phyloP scores from a whole-genome alignment of 805 yeast species.

The Nakazawaea ambrosiae region DNA sequence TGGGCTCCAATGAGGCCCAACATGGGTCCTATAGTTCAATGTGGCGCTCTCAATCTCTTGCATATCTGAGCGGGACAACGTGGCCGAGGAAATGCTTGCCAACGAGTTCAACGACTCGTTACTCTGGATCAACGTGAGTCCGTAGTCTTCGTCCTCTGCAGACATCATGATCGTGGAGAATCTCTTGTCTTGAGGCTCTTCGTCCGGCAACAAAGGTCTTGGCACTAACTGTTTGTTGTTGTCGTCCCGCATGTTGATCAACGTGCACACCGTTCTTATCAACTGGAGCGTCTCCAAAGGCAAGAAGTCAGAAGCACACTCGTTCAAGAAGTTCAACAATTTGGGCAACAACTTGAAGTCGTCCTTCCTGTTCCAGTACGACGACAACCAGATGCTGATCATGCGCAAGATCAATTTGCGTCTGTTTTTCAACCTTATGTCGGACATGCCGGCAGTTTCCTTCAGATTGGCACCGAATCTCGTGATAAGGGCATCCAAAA shows the following conservation, averaged over 20 bases:
- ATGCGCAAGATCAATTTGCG: conserved; percentile 61
- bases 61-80: conserved; percentile 4
- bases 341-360: conserved; percentile 64
- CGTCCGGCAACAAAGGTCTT: conserved; percentile 20
- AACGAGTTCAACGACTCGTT: conserved; percentile 9
- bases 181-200: conserved; percentile 5
- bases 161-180: conserved; percentile 6
- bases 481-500: conserved; percentile 59
- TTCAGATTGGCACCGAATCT: conserved; percentile 47
- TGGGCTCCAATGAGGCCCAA: conserved; percentile 3
- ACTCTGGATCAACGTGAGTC: conserved; percentile 7
- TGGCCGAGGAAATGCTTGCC: conserved; percentile 3
- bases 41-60: conserved; percentile 3
- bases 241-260: conserved; percentile 35
- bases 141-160: conserved; percentile 9
- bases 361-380: conserved; percentile 68
- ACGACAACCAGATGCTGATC: conserved; percentile 81
- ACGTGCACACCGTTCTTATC: conserved; percentile 53
- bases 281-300: conserved; percentile 62
- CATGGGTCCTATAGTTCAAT: neutral
- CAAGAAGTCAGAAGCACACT: conserved; percentile 51
- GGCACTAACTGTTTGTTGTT: conserved; percentile 43
- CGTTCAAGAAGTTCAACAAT: conserved; percentile 72
- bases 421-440: conserved; percentile 47
- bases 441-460: conserved; percentile 31